Evolutionary conservation across 176 grass and related monocot species (phyloP).

Genomic region (Hyparrhenia diplandra): DNA sequence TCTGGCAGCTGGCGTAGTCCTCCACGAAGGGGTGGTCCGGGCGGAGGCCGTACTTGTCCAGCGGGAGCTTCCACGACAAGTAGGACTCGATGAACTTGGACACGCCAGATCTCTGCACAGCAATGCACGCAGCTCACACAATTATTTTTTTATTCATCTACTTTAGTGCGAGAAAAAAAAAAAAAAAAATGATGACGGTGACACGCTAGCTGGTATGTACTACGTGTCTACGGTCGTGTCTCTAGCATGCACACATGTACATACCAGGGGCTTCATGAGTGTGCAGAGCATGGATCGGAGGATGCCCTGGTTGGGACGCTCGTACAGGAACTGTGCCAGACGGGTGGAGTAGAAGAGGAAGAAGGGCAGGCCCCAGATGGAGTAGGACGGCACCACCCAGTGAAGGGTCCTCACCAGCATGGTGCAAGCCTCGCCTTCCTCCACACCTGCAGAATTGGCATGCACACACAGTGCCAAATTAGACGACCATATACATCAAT

Average conservation of each 20-base stretch:
- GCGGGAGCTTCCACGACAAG: constrained; percentile 80
- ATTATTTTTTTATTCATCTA: background rate
- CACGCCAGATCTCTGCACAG: constrained; percentile 53
- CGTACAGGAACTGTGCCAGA: constrained; percentile 76
- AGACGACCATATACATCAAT: background rate
- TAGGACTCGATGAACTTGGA: constrained; percentile 97
- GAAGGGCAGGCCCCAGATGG: constrained; percentile 94
- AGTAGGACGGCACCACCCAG: constrained; percentile 97
- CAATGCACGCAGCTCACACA: background rate
- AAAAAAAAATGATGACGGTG: background rate
- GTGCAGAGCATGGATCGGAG: constrained; percentile 65
- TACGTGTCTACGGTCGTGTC: no score
- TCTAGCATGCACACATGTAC: background rate
- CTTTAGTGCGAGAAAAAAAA: background rate
- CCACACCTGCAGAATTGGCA: constrained; percentile 38
- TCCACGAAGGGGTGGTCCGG: constrained; percentile 95
- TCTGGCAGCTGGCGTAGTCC: constrained; percentile 96
- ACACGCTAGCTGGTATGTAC: no score
- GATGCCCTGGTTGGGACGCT: constrained; percentile 69
- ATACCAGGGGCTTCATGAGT: constrained; percentile 76
- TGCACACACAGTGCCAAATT: background rate
- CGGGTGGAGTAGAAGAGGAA: constrained; percentile 94
- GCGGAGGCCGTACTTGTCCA: constrained; percentile 74
- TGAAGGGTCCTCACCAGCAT: constrained; percentile 88
- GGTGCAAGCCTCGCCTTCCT: constrained; percentile 72